These are phyloP conservation scores for Podila clonocystis DNA, from an alignment of 192 early-diverging fungal species.

Conservation along the genomic window DNA sequence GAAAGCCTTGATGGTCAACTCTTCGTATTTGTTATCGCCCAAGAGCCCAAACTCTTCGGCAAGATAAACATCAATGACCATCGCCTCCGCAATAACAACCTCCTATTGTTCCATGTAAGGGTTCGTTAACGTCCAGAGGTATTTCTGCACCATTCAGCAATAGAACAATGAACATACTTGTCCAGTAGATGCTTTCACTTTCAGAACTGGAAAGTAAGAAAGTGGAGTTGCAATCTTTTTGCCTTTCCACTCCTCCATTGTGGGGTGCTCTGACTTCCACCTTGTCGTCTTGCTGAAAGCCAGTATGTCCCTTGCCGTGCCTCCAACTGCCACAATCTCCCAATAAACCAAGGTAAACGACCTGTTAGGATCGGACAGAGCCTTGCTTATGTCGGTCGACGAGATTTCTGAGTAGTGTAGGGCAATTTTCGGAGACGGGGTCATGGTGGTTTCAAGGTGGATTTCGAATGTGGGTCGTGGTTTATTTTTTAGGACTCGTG, in stretches of 20 bases:
- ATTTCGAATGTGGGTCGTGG: too few species aligned
- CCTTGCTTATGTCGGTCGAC: neutral
- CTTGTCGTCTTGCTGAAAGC: neutral
- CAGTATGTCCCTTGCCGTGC: neutral
- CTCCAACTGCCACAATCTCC: neutral
- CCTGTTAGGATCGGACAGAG: neutral
- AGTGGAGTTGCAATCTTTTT: neutral
- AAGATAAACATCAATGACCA: slow-evolving; percentile 13
- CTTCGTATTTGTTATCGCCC: slow-evolving; percentile 26
- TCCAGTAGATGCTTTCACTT: neutral
- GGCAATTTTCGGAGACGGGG: neutral
- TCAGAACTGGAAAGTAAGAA: neutral
- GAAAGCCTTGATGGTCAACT: slow-evolving; percentile 13
- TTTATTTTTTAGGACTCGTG: too few species aligned
- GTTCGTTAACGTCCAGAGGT: too few species aligned
- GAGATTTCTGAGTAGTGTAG: neutral
- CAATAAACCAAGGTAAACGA: neutral
- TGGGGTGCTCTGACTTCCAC: slow-evolving; percentile 2
- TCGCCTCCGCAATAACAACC: slow-evolving; percentile 5
- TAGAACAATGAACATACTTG: neutral
- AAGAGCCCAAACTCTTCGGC: slow-evolving; percentile 27
- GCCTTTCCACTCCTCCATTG: neutral
- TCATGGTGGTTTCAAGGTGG: neutral
- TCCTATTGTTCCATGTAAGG: slow-evolving; percentile 3
- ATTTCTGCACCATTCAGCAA: neutral